Percentiles rank a stretch among this genome's conserved stretches.
phyloP scores from a whole-genome alignment of 129 eudicot species.

The Scalesia atractyloides region DNA sequence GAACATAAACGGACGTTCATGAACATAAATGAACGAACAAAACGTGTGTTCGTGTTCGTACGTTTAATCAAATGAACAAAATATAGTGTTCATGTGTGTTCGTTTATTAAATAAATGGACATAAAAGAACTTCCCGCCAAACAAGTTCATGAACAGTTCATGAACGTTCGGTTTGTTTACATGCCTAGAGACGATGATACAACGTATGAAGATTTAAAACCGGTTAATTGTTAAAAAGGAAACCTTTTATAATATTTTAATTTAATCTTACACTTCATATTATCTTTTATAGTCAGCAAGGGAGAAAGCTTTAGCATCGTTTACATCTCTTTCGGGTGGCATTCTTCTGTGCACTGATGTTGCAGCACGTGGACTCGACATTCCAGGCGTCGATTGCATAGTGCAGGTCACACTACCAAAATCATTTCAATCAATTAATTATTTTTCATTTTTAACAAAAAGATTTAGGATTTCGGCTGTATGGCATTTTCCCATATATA shows the following conservation, averaged over 20 bases:
- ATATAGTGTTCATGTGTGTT: too few relatives aligned
- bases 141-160: too few relatives aligned
- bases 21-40: too few relatives aligned
- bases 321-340: slow-evolving; percentile 81
- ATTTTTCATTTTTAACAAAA: background rate
- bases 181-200: too few relatives aligned
- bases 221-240: background rate
- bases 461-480: background rate
- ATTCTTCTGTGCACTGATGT: slow-evolving; percentile 95
- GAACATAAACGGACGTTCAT: too few relatives aligned
- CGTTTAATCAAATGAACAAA: too few relatives aligned
- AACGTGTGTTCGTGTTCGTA: too few relatives aligned
- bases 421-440: background rate
- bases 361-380: slow-evolving; percentile 98
- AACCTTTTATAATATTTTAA: background rate
- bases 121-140: too few relatives aligned
- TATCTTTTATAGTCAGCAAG: slow-evolving; percentile 59
- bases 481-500: slow-evolving; percentile 10
- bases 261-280: background rate
- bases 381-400: slow-evolving; percentile 92
- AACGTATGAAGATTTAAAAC: slow-evolving; percentile 6
- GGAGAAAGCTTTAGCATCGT: slow-evolving; percentile 87
- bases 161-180: too few relatives aligned
- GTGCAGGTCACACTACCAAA: slow-evolving; percentile 59
- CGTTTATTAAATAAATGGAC: too few relatives aligned